phyloP scores from a whole-genome alignment of 345 rosid genomes.

The Eucalyptus leucophloia region DNA sequence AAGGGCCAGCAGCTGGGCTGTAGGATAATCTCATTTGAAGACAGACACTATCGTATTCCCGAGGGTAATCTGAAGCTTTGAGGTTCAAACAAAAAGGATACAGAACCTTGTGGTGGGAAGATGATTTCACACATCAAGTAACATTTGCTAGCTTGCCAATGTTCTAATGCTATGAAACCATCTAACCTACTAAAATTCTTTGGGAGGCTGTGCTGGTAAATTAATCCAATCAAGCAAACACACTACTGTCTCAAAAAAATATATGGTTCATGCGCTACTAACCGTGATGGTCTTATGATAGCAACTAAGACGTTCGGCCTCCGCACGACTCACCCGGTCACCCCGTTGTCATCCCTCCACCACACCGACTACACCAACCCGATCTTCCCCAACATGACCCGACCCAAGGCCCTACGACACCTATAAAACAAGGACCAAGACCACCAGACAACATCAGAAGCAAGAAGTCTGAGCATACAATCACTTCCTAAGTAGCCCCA shows the following conservation, averaged over 20 bases:
- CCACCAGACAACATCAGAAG: not conserved
- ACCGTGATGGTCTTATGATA: too few relatives aligned
- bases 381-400: slow-evolving; percentile 70
- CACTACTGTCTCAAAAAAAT: too few relatives aligned
- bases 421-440: not conserved
- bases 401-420: slow-evolving; percentile 24
- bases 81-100: not conserved
- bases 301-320: slow-evolving; percentile 32
- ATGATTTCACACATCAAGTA: too few relatives aligned
- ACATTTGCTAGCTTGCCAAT: too few relatives aligned
- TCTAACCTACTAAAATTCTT: too few relatives aligned
- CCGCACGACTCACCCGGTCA: slow-evolving; percentile 49
- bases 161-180: too few relatives aligned
- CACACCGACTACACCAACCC: slow-evolving; percentile 50
- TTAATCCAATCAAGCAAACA: too few relatives aligned
- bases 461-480: not conserved
- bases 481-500: not conserved
- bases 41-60: slow-evolving; percentile 73
- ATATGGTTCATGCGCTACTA: too few relatives aligned
- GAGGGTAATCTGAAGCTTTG: slow-evolving; percentile 90
- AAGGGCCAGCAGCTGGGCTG: slow-evolving; percentile 72
- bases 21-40: slow-evolving; percentile 94
- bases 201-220: too few relatives aligned
- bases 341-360: slow-evolving; percentile 68
- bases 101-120: too few relatives aligned